Evolutionary conservation across 495 filamentous ascomycete species (phyloP).

Genomic region (Melanomma pulvis-pyrius): DNA sequence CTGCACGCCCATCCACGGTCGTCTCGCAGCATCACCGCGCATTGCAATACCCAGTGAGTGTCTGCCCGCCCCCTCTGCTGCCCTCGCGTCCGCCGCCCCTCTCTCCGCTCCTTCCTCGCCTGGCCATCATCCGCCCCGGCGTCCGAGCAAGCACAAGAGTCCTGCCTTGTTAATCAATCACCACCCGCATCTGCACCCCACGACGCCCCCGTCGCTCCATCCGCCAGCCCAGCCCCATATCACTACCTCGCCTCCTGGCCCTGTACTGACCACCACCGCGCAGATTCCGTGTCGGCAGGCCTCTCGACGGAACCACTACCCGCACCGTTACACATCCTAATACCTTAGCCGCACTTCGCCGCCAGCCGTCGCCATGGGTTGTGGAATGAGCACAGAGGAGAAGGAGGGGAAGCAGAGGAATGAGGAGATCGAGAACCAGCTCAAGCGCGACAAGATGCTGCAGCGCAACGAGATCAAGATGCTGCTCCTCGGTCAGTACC

Average conservation of each 20-base stretch:
- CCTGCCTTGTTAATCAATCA: conserved; percentile 21
- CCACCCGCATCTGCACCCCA: conserved; percentile 14
- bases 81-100: neutral
- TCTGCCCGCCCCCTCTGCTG: neutral
- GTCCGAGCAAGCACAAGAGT: conserved; percentile 2
- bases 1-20: neutral
- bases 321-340: conserved; percentile 14
- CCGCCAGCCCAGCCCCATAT: neutral
- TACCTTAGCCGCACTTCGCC: conserved; percentile 19
- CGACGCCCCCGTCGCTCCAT: neutral
- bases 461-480: conserved; percentile 52
- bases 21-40: neutral
- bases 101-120: conserved; percentile 1
- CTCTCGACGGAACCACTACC: conserved; percentile 29
- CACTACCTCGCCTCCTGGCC: neutral
- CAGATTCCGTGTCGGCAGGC: conserved; percentile 38
- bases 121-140: neutral
- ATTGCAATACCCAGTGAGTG: conserved; percentile 27
- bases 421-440: conserved; percentile 52
- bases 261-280: conserved; percentile 11
- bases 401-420: conserved; percentile 94
- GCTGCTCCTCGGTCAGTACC: conserved; percentile 48
- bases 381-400: conserved; percentile 99
- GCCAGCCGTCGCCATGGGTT: conserved; percentile 79
- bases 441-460: conserved; percentile 49